These are phyloP conservation scores for Tulasnella sp. DNA, from an alignment of 768 basidiomycete species.

Conservation along the genomic window DNA sequence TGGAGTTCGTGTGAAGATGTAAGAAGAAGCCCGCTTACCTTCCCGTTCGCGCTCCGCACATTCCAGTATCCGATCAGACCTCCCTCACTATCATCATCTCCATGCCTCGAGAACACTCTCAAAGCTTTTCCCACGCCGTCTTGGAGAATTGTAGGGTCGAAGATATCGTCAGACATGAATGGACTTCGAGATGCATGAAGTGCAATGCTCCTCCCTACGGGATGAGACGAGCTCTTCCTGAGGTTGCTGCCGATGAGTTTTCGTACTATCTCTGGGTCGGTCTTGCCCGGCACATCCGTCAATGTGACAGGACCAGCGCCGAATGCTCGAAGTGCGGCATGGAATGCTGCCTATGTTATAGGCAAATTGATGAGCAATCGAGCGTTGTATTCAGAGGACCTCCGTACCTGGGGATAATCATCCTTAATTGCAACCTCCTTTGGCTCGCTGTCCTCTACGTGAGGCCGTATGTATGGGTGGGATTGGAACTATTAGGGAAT, in stretches of 20 bases:
- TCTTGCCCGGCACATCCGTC: conserved; percentile 17
- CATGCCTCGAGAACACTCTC: conserved; percentile 15
- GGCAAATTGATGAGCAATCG: background rate
- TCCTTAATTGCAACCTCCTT: background rate
- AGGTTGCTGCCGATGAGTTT: conserved; percentile 14
- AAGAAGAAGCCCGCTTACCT: background rate
- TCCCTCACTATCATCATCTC: background rate
- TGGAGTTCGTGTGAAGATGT: background rate
- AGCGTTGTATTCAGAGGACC: background rate
- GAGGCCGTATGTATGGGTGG: conserved; percentile 14
- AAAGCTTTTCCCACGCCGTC: conserved; percentile 12
- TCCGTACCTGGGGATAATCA: conserved; percentile 8
- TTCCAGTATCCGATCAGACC: conserved; percentile 18
- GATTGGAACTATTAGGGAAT: conserved; percentile 17
- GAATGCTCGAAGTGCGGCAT: conserved; percentile 16
- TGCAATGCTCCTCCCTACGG: conserved; percentile 10
- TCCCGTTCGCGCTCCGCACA: conserved; percentile 14
- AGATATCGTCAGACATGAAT: conserved; percentile 6
- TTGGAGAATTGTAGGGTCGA: conserved; percentile 12
- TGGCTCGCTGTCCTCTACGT: background rate
- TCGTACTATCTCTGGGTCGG: conserved; percentile 12
- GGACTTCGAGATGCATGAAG: conserved; percentile 13
- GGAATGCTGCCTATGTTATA: conserved; percentile 12
- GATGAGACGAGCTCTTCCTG: background rate
- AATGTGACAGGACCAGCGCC: conserved; percentile 17